Base-by-base conservation (phyloP, 2,329 filamentous ascomycete species). In the Helotiales sp. region DNA sequence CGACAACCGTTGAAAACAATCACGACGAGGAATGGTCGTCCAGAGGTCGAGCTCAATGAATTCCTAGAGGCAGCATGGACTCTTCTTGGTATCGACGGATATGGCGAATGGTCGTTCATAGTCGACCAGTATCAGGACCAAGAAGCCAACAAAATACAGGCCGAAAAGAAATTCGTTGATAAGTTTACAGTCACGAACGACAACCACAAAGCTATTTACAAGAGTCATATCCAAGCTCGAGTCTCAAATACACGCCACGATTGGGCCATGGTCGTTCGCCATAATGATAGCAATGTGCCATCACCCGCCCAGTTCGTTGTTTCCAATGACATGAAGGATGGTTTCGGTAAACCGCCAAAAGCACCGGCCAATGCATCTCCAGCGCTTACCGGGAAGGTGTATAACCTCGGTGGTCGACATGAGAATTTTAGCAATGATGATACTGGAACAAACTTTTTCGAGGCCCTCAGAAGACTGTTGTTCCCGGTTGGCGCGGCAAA, bases 111-210 rank as follows among this genome's bases (percentile, higher is more conserved):
- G 54, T 24, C 24, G 9, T 58, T 59, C 34, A 33, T 55, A 15
- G 50, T 63, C 19, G 58, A 61, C 22, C 60, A 60, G 33, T 63
- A 57, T 50, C 31, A 54, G 12, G 52, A 60, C 30, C 31, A 48
- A 9, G 54, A 57, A 15, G 13, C 46, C 15, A 8, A 17, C 34
- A 30, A 52, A 31, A 25, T 17, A 19, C 13, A 24, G 9, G 34
- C n/a, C 5, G 15, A 29, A 2, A 55, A 55, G 17, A 6, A 31
- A 2, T 48, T 27, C 13, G 25, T 30, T 7, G 30, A 22, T 24
- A 40, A 13, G 27, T 49, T 49, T 22, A 33, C 5, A 29, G 22
- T 52, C 3, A 42, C 38, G 9, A 54, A 50, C 8, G n/a, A 8
- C 13, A 51, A 36, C 24, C 48, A 51, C 33, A 15, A 30, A 2